Conservation (phyloP, 768 basidiomycete species). For the Fistulinella prunicolor region DNA sequence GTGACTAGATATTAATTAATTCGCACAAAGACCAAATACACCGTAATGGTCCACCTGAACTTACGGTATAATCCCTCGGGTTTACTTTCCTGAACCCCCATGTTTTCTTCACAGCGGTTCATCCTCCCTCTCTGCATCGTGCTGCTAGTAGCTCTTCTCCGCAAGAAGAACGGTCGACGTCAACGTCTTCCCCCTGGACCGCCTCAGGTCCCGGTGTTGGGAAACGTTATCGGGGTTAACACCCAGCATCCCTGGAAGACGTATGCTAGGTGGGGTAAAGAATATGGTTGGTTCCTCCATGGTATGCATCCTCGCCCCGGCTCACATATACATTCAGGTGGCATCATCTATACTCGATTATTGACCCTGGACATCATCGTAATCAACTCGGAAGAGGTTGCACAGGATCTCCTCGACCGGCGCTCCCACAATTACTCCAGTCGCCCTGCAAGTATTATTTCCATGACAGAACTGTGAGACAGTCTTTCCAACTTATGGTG, state of each 20-base stretch:
- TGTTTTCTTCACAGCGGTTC: slow-evolving; percentile 2
- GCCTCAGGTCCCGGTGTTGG: slow-evolving; percentile 17
- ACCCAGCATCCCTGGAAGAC: slow-evolving; percentile 9
- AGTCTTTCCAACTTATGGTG: background rate
- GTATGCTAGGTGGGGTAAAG: slow-evolving; percentile 18
- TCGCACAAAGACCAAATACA: too few species aligned
- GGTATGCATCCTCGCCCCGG: background rate
- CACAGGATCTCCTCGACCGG: slow-evolving; percentile 22
- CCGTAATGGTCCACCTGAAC: too few species aligned
- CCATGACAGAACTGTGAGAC: slow-evolving; percentile 20
- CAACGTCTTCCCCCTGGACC: slow-evolving; percentile 23
- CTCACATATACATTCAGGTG: slow-evolving; percentile 10
- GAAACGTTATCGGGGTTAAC: slow-evolving; percentile 21
- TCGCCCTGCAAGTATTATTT: slow-evolving; percentile 16
- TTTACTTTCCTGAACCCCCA: too few species aligned
- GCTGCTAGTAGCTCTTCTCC: slow-evolving; percentile 8
- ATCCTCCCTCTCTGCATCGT: slow-evolving; percentile 8
- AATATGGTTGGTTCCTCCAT: slow-evolving; percentile 17
- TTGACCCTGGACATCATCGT: slow-evolving; percentile 24
- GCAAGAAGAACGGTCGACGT: slow-evolving; percentile 4
- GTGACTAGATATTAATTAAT: too few species aligned
- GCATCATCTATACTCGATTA: slow-evolving; percentile 22
- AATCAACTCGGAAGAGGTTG: slow-evolving; percentile 26
- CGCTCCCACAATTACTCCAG: slow-evolving; percentile 25
- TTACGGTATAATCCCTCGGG: too few species aligned